Conservation (phyloP, 192 early-diverging fungal species). For the Phlyctochytrium arcticum region DNA sequence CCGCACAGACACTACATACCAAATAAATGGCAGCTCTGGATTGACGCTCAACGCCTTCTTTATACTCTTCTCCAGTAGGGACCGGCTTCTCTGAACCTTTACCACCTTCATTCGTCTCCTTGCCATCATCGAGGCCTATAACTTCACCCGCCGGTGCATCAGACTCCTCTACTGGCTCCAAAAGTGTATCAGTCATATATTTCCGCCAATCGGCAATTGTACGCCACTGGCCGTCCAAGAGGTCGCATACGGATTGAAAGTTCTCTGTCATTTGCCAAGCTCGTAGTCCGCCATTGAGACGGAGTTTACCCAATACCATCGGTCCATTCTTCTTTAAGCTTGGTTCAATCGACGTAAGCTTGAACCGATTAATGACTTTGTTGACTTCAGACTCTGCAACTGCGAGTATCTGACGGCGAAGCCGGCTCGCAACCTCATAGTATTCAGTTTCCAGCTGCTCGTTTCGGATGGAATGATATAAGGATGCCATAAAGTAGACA, state of each 20-base stretch:
- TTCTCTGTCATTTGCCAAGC: too few species aligned
- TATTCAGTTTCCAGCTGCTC: constrained; percentile 40
- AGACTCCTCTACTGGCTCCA: background rate
- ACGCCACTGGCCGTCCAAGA: constrained; percentile 18
- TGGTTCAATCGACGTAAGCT: too few species aligned
- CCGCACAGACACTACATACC: too few species aligned
- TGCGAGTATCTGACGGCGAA: constrained; percentile 24
- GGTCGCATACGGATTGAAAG: too few species aligned
- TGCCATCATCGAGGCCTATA: too few species aligned
- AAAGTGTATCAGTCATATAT: constrained; percentile 17
- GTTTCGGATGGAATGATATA: constrained; percentile 44
- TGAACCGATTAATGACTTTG: too few species aligned
- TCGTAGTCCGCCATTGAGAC: too few species aligned
- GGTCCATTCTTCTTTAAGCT: too few species aligned
- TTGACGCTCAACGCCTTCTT: constrained; percentile 10
- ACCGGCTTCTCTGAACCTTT: background rate
- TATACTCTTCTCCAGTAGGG: constrained; percentile 36
- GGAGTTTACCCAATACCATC: too few species aligned
- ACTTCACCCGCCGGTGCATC: background rate
- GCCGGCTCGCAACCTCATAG: constrained; percentile 29
- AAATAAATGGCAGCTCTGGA: background rate
- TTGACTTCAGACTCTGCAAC: too few species aligned
- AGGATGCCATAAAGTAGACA: constrained; percentile 57
- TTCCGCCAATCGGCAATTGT: constrained; percentile 19
- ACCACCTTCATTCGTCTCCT: background rate